Conservation (phyloP, 441 rosid genomes). For the Brassica hybrid region DNA sequence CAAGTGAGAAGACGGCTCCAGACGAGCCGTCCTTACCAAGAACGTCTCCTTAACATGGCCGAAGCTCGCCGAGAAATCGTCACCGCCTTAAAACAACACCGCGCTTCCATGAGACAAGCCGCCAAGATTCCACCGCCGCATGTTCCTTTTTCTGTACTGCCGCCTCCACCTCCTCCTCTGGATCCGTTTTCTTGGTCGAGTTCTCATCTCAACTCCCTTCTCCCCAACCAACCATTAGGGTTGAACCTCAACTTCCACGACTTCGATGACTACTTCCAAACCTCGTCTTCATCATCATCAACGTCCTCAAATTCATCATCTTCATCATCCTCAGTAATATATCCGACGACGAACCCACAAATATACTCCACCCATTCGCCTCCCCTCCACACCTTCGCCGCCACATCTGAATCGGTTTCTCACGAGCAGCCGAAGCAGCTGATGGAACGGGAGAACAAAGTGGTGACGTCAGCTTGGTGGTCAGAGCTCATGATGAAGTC, state of each 20-base stretch:
- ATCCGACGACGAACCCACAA: conserved; percentile 44
- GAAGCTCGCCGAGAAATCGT: conserved; percentile 98
- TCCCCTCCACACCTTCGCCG: conserved; percentile 49
- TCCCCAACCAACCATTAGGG: conserved; percentile 86
- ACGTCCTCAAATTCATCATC: conserved; percentile 44
- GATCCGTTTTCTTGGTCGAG: conserved; percentile 43
- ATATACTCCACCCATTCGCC: conserved; percentile 64
- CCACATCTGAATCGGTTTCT: conserved; percentile 44
- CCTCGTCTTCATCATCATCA: conserved; percentile 42
- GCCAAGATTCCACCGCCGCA: conserved; percentile 51
- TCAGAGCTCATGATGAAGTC: conserved; percentile 72
- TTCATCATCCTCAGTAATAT: conserved; percentile 15
- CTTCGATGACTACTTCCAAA: conserved; percentile 63
- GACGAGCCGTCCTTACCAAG: conserved; percentile 93
- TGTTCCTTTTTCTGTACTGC: conserved; percentile 29
- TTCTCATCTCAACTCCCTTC: conserved; percentile 59
- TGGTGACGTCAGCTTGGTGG: conserved; percentile 93
- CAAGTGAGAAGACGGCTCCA: conserved; percentile 95
- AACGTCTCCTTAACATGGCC: conserved; percentile 96
- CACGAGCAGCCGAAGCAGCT: conserved; percentile 35
- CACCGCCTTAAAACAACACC: conserved; percentile 88
- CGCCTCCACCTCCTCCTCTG: conserved; percentile 50
- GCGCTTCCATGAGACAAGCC: conserved; percentile 94
- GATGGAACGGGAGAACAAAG: conserved; percentile 53
- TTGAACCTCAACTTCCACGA: conserved; percentile 88